Evolutionary conservation across 768 basidiomycete genomes (phyloP), one percentile per base, ranked within the genome.

Genomic region (Lentinus brumalis): DNA sequence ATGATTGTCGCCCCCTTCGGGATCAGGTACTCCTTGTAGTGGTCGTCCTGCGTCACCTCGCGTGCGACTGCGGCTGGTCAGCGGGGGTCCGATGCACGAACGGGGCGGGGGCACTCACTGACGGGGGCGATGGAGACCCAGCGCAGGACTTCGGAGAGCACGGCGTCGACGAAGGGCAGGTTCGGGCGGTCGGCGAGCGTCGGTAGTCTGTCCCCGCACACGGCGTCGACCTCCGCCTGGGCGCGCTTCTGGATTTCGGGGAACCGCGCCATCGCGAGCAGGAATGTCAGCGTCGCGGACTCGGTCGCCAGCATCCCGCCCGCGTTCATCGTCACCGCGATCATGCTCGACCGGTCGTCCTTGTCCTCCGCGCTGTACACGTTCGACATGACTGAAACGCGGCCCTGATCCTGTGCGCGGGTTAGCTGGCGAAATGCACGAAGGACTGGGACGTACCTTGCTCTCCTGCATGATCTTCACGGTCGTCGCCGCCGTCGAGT

Each of bases 1-100:
- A 64, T 59, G 44, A 74, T 54, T 46, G 66, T 66, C 50, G 69
- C 66, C 41, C 74, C 74, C 18, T 69, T 69, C 5, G 74, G 74
- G 31, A 74, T 69, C 51, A 68, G 60, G 50, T 68, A 66, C 14
- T 70, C 69, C 5, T 68, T 64, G 57, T 70, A 69, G 12, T 66
- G 42, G 51, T 75, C 71, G 45, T 67, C 63, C 26, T 47, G 50
- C 15, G 44, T 53, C 35, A 56, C 61, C 52, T 62, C 60, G 39
- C 65, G 57, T 47, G 58, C 44, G 42, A 65, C 63, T 65, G 49
- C 39, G 5, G 5, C 10, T 21, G 26, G 11, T 42, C 41, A 52
- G 46, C 56, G 12, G 32, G 26, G 18, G 14, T 1, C 15, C 2
- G 16, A 14, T 14, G 31, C 29, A 5, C 15, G 35, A 7, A 39